Evolutionary conservation across 2,329 filamentous ascomycete species (phyloP).

Genomic region (Aspergillus sp.): DNA sequence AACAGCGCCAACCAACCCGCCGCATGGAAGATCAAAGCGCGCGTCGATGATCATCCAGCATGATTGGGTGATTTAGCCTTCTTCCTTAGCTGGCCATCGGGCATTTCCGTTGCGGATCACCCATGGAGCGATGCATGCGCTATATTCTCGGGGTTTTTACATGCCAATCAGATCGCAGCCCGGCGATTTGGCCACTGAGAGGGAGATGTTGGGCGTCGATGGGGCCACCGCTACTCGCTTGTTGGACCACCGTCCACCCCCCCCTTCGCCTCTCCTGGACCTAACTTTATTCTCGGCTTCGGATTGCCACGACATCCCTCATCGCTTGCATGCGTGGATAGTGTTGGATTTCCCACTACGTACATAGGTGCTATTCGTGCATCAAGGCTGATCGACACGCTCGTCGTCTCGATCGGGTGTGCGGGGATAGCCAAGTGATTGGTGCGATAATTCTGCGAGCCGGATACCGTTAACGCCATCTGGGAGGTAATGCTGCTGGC

Average conservation of each 20-base stretch:
- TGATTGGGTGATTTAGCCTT: not conserved
- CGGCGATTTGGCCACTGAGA: constrained; percentile 7
- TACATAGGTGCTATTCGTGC: constrained; percentile 7
- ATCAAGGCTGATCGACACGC: constrained; percentile 25
- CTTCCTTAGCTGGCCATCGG: constrained; percentile 17
- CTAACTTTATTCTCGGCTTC: not conserved
- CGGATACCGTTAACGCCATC: constrained; percentile 14
- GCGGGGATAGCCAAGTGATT: constrained; percentile 24
- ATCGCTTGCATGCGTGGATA: constrained; percentile 5
- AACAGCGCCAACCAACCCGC: not conserved
- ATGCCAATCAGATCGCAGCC: constrained; percentile 24
- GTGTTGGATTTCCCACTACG: not conserved
- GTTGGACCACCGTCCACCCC: not conserved
- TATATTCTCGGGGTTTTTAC: constrained; percentile 28
- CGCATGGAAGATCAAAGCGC: not conserved
- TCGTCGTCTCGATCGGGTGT: constrained; percentile 23
- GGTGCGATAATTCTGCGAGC: constrained; percentile 29
- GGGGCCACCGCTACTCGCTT: constrained; percentile 13
- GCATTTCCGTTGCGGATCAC: constrained; percentile 35
- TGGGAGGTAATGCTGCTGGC: not conserved
- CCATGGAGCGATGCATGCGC: constrained; percentile 16
- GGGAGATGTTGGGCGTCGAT: constrained; percentile 24
- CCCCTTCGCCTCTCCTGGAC: not conserved
- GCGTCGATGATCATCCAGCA: not conserved
- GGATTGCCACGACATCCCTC: constrained; percentile 9